A percentile compares a stretch with the other conserved stretches of the same genome.
These are phyloP conservation scores for Cladosporium sp. DNA, from an alignment of 2,329 filamentous ascomycete genomes.

Conservation along the genomic window DNA sequence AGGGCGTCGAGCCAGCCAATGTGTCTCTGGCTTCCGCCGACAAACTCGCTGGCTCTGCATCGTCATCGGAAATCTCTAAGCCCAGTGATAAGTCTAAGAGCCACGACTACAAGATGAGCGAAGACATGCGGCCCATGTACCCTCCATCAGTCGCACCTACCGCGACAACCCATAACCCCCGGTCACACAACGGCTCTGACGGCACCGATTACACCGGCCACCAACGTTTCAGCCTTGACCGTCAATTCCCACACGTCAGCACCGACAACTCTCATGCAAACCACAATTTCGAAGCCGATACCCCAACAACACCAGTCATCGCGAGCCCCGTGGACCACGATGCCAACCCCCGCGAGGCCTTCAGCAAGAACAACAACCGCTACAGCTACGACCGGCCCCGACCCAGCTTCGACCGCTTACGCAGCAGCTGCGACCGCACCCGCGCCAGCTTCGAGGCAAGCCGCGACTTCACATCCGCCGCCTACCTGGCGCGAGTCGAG, in stretches of 20 bases:
- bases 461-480: slow-evolving; percentile 86
- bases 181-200: slow-evolving; percentile 86
- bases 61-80: slow-evolving; percentile 51
- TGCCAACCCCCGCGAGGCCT: slow-evolving; percentile 24
- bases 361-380: slow-evolving; percentile 33
- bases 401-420: slow-evolving; percentile 81
- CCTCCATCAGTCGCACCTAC: slow-evolving; percentile 79
- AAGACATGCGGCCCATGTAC: slow-evolving; percentile 89
- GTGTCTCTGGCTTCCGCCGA: slow-evolving; percentile 39
- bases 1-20: slow-evolving; percentile 43
- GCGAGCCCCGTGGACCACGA: slow-evolving; percentile 11
- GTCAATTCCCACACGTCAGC: slow-evolving; percentile 34
- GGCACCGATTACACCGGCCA: slow-evolving; percentile 77
- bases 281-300: slow-evolving; percentile 23
- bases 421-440: slow-evolving; percentile 79
- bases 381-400: slow-evolving; percentile 63
- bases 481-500: slow-evolving; percentile 76
- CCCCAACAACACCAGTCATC: slow-evolving; percentile 20
- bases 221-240: slow-evolving; percentile 33
- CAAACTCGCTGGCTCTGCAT: slow-evolving; percentile 45
- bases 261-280: slow-evolving; percentile 2
- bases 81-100: slow-evolving; percentile 39
- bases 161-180: slow-evolving; percentile 68
- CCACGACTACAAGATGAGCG: slow-evolving; percentile 56
- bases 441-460: slow-evolving; percentile 79